Evolutionary conservation across 164 flowering plant genomes (phyloP).

Genomic region (Stephania cephalantha): DNA sequence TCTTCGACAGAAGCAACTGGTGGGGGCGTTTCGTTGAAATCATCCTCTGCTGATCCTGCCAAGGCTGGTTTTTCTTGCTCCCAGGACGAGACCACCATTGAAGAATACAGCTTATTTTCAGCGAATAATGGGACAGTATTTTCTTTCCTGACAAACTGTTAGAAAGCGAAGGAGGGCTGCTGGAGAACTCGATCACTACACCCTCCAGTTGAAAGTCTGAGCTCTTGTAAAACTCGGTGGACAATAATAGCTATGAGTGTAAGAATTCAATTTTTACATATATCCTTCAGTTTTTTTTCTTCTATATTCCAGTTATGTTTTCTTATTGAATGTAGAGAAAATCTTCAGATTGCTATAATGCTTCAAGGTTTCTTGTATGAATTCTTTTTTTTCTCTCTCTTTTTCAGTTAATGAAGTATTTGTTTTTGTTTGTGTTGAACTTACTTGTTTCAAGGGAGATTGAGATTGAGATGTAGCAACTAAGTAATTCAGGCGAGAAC

Average conservation of each 20-base stretch:
- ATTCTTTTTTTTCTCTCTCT: background rate
- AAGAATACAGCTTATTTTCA: slow-evolving; percentile 86
- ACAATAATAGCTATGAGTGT: slow-evolving; percentile 32
- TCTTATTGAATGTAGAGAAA: slow-evolving; percentile 27
- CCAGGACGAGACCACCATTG: slow-evolving; percentile 50
- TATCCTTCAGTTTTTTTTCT: slow-evolving; percentile 21
- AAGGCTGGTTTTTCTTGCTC: slow-evolving; percentile 28
- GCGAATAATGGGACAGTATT: slow-evolving; percentile 57
- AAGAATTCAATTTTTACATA: slow-evolving; percentile 29
- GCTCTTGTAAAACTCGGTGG: slow-evolving; percentile 30
- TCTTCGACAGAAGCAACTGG: slow-evolving; percentile 29
- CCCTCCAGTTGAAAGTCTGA: slow-evolving; percentile 29
- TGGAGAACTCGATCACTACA: slow-evolving; percentile 11
- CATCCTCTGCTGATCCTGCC: slow-evolving; percentile 17
- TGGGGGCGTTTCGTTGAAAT: slow-evolving; percentile 28
- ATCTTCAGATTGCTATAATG: slow-evolving; percentile 21
- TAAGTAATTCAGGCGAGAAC: no score
- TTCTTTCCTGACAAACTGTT: slow-evolving; percentile 45
- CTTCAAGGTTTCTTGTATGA: slow-evolving; percentile 7
- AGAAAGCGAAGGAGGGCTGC: background rate
- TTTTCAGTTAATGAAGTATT: background rate
- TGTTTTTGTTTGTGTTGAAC: background rate
- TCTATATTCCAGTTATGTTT: slow-evolving; percentile 6
- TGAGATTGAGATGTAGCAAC: no score
- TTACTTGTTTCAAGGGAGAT: no score